These are phyloP conservation scores for Candida anglica DNA, from an alignment of 805 yeast genomes.

Conservation along the genomic window DNA sequence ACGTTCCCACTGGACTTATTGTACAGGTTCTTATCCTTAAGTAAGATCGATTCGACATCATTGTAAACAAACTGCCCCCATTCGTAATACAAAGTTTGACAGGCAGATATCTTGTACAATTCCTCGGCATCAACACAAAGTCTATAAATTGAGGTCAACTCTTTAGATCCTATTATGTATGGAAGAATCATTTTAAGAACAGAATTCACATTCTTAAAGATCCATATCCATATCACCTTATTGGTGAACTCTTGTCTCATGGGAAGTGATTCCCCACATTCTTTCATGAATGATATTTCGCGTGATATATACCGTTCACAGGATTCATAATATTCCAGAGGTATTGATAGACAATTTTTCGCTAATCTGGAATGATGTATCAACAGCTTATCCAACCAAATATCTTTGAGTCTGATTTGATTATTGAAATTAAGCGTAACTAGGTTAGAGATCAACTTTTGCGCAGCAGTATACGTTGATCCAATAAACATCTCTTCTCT, in stretches of 20 bases:
- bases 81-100: constrained; percentile 12
- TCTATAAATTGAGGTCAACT: constrained; percentile 13
- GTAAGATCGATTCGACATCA: background rate
- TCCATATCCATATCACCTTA: constrained; percentile 25
- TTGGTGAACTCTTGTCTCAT: background rate
- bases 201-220: constrained; percentile 22
- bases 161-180: constrained; percentile 9
- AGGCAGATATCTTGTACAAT: constrained; percentile 18
- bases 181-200: constrained; percentile 18
- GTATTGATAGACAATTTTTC: too few relatives aligned
- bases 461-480: background rate
- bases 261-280: background rate
- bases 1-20: background rate
- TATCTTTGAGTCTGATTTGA: constrained; percentile 7
- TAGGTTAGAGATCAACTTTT: constrained; percentile 7
- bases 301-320: too few relatives aligned
- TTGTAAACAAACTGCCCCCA: constrained; percentile 19
- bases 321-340: too few relatives aligned
- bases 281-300: background rate
- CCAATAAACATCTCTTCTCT: background rate
- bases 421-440: constrained; percentile 16
- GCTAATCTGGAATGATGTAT: background rate
- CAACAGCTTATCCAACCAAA: constrained; percentile 1
- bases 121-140: constrained; percentile 14
- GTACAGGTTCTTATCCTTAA: background rate